These are phyloP conservation scores for Boletus pseudopeckii DNA, from an alignment of 768 basidiomycete species.

Conservation along the genomic window DNA sequence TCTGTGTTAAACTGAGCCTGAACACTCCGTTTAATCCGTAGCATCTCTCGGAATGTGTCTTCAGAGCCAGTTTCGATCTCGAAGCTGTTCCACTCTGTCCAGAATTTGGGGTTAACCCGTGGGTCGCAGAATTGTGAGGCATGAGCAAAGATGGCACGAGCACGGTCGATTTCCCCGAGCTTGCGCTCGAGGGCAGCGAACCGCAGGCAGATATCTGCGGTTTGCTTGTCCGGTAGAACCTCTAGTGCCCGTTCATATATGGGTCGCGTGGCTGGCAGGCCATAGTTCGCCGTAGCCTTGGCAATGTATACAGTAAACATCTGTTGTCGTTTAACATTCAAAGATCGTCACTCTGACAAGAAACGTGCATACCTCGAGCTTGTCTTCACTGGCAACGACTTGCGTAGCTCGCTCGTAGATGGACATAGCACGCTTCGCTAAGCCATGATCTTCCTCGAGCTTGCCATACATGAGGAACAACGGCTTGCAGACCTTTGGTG, in stretches of 20 bases:
- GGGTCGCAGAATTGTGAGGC: conserved; percentile 99
- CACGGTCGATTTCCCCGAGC: conserved; percentile 97
- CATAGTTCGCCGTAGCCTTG: conserved; percentile 94
- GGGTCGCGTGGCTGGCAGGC: conserved; percentile 90
- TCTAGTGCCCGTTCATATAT: conserved; percentile 97
- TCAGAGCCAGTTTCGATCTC: conserved; percentile 99
- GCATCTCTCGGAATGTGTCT: conserved; percentile 95
- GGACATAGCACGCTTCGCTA: conserved; percentile 94
- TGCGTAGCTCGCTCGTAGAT: conserved; percentile 92
- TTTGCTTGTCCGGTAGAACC: conserved; percentile 87
- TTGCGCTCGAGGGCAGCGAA: conserved; percentile 96
- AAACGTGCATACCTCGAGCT: conserved; percentile 73
- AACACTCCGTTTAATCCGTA: conserved; percentile 95
- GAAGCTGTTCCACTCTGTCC: conserved; percentile 96
- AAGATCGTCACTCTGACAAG: not conserved
- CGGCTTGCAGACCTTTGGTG: conserved; percentile 90
- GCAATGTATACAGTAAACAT: conserved; percentile 98
- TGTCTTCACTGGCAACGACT: conserved; percentile 84
- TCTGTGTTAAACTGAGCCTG: conserved; percentile 99
- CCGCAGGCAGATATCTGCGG: conserved; percentile 95
- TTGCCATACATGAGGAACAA: conserved; percentile 96
- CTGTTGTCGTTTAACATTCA: conserved; percentile 37
- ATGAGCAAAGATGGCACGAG: conserved; percentile 93
- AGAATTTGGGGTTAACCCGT: conserved; percentile 86
- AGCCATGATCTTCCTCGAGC: conserved; percentile 90